Conservation (phyloP, 179 eudicot genomes). For the Spergularia azorica region DNA sequence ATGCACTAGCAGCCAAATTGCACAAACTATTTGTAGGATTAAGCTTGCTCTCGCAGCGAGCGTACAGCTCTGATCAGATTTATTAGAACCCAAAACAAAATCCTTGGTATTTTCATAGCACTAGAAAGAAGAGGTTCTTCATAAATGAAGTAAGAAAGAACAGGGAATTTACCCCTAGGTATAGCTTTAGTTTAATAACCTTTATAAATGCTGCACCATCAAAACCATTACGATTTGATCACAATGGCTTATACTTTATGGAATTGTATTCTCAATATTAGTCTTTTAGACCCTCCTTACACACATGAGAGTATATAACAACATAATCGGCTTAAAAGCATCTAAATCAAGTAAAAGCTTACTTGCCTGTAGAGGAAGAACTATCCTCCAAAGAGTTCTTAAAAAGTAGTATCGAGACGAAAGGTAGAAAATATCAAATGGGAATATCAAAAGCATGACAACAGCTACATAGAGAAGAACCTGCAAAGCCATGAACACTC, state of each 20-base stretch:
- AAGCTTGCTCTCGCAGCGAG: background rate
- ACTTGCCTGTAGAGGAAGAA: slow-evolving; percentile 96
- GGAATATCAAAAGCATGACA: slow-evolving; percentile 70
- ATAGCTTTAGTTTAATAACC: slow-evolving; percentile 1
- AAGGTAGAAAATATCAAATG: slow-evolving; percentile 89
- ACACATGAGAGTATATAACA: background rate
- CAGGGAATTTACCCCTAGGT: background rate
- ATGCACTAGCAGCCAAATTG: background rate
- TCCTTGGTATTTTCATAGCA: background rate
- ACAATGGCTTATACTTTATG: background rate
- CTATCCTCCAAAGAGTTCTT: slow-evolving; percentile 93
- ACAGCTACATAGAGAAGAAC: slow-evolving; percentile 82
- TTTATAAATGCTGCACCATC: background rate
- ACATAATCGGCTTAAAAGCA: background rate
- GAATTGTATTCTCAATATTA: no score
- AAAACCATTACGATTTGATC: background rate
- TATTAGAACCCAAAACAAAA: background rate
- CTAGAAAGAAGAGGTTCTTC: background rate
- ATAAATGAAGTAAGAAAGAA: background rate
- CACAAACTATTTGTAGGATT: background rate
- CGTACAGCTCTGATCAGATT: background rate
- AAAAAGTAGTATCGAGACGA: slow-evolving; percentile 86
- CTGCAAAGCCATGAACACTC: slow-evolving; percentile 47
- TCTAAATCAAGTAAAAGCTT: slow-evolving; percentile 21
- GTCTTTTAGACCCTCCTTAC: no score